Evolutionary conservation across 2,329 filamentous ascomycete species (phyloP), one percentile per base, ranked within the genome.

Genomic region (Macrophomina pseudophaseolina): DNA sequence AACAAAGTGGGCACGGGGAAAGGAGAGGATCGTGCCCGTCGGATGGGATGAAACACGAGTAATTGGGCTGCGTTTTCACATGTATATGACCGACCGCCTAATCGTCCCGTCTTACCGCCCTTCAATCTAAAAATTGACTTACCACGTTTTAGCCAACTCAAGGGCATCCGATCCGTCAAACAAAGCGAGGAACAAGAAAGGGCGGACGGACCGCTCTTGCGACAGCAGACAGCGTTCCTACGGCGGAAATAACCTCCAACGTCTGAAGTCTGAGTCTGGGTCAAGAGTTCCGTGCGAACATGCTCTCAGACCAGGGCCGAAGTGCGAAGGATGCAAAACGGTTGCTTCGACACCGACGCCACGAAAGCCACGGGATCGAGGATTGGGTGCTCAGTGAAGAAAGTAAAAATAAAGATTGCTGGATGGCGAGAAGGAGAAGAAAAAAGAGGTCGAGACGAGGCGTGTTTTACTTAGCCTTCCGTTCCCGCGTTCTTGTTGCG

Each of bases 211-310:
- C 32, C 33, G 52, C 32, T 14, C 42, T 44, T 44, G 51, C 30
- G 51, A 35, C 51, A 53, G 51, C 51, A 44, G 42, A 44, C 42
- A 18, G 46, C 18, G 46, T 28, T 23, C 18, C 46, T 30, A 16
- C n/a, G 46, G n/a, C 18, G n/a, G 30, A 38, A 42, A 56, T 52
- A 65, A 40, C 18, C 35, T 65, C 63, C 33, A 58, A 56, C 63
- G 63, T 65, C 63, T 56, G 42, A 58, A 58, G 44, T 65, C 28
- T 40, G 63, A 65, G 44, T 58, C 52, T 65, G 42, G 63, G 49
- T 65, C 51, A 33, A 38, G 32, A 42, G 30, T 40, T 56, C 42
- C 32, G 32, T 32, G 30, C 40, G 40, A 12, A 16, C 16, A 38
- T 48, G 51, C 49, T 44, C 38, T 18, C 5, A 32, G 62, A 56